Evolutionary conservation across 2,329 filamentous ascomycete species (phyloP).

Genomic region (Bipolaris oryzae): DNA sequence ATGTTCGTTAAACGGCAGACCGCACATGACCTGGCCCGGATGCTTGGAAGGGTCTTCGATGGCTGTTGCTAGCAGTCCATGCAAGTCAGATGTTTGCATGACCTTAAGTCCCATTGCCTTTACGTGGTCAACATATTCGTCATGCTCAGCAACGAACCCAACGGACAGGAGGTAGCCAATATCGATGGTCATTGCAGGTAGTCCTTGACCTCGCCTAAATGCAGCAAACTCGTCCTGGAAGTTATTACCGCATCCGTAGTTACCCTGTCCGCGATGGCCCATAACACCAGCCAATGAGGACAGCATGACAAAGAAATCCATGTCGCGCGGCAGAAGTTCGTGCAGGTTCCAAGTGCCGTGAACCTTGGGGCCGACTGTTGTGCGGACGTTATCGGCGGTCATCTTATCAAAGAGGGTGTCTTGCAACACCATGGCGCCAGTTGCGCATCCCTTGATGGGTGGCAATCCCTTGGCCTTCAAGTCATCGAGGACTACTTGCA

Average conservation of each 20-base stretch:
- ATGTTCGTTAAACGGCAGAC: constrained; percentile 13
- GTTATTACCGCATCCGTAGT: constrained; percentile 31
- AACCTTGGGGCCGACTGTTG: constrained; percentile 36
- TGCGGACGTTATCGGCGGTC: constrained; percentile 7
- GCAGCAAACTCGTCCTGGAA: constrained; percentile 32
- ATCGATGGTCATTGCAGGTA: constrained; percentile 47
- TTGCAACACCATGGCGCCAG: constrained; percentile 37
- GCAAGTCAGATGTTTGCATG: constrained; percentile 12
- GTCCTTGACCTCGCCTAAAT: constrained; percentile 20
- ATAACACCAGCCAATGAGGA: constrained; percentile 28
- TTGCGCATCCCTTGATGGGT: constrained; percentile 34
- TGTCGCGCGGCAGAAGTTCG: constrained; percentile 14
- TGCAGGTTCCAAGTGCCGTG: constrained; percentile 42
- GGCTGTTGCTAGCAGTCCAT: constrained; percentile 11
- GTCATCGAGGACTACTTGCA: constrained; percentile 3
- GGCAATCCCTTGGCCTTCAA: constrained; percentile 19
- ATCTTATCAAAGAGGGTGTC: constrained; percentile 22
- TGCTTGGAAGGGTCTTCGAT: constrained; percentile 9
- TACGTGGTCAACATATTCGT: constrained; percentile 13
- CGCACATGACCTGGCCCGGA: constrained; percentile 13
- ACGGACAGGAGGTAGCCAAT: constrained; percentile 24
- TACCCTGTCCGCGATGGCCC: constrained; percentile 24
- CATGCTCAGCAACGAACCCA: constrained; percentile 34
- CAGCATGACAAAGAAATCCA: constrained; percentile 35
- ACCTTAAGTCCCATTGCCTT: constrained; percentile 15